A percentile compares a stretch with the other conserved stretches of the same genome.
These are phyloP conservation scores for Perkinsus marinus DNA, from an alignment of 169 alveolate species.

Conservation along the genomic window DNA sequence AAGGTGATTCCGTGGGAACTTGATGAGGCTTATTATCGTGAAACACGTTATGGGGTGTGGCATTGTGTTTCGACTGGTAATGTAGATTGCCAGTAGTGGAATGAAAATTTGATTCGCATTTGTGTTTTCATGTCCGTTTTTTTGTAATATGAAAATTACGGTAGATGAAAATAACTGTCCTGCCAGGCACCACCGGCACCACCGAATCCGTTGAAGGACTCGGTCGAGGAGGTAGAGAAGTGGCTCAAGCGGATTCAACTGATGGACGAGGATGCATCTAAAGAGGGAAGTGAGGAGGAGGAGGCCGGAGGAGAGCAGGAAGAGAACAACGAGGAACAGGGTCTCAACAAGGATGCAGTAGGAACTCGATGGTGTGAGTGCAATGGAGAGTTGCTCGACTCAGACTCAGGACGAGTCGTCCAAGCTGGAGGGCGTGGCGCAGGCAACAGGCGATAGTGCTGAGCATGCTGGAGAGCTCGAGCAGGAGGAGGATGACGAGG, in stretches of 20 bases:
- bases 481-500: slow-evolving; percentile 49
- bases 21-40: neutral
- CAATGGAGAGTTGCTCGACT: neutral
- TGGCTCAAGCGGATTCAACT: neutral
- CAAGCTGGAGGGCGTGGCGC: neutral
- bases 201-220: neutral
- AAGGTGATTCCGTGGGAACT: neutral
- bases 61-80: too few species aligned
- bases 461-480: slow-evolving; percentile 44
- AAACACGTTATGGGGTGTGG: too few species aligned
- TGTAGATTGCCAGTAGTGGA: too few species aligned
- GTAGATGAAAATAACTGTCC: neutral
- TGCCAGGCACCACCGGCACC: neutral
- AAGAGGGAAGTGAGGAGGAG: neutral
- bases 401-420: neutral
- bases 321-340: neutral
- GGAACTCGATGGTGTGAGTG: neutral
- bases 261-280: neutral
- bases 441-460: neutral
- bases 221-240: neutral
- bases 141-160: too few species aligned
- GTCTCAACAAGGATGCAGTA: neutral
- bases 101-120: too few species aligned
- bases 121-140: too few species aligned
- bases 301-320: neutral